These are phyloP conservation scores for Pochonia chlamydosporia DNA, from an alignment of 2,329 filamentous ascomycete genomes.

Conservation along the genomic window DNA sequence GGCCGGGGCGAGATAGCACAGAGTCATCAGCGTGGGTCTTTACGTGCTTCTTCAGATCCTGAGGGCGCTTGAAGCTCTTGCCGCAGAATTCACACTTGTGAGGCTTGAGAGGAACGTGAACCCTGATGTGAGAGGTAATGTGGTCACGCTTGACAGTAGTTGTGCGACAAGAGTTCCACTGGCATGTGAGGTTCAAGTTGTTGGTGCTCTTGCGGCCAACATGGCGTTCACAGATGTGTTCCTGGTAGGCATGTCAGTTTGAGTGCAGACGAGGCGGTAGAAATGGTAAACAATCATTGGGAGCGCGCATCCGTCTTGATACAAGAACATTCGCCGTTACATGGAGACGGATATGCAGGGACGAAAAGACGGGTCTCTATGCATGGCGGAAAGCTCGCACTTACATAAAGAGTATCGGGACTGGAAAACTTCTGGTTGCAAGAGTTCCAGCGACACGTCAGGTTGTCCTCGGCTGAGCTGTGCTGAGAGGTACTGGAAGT, in stretches of 20 bases:
- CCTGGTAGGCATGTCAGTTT: slow-evolving; percentile 50
- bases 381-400: slow-evolving; percentile 17
- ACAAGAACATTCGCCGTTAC: background rate
- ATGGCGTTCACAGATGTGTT: slow-evolving; percentile 97
- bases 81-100: slow-evolving; percentile 99
- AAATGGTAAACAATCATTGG: too few species aligned
- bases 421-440: slow-evolving; percentile 54
- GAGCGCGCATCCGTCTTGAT: background rate
- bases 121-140: slow-evolving; percentile 97
- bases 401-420: slow-evolving; percentile 56
- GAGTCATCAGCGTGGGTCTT: slow-evolving; percentile 98
- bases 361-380: background rate
- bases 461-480: slow-evolving; percentile 42
- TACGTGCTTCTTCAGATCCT: slow-evolving; percentile 98
- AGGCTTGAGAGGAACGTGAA: slow-evolving; percentile 97
- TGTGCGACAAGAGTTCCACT: slow-evolving; percentile 93
- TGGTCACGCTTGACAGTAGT: slow-evolving; percentile 98
- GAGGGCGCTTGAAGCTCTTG: slow-evolving; percentile 97
- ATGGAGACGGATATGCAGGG: background rate
- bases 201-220: slow-evolving; percentile 99
- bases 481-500: slow-evolving; percentile 40
- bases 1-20: slow-evolving; percentile 53
- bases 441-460: slow-evolving; percentile 55
- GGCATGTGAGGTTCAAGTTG: slow-evolving; percentile 94
- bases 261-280: too few species aligned